Base-by-base conservation (phyloP, 2,329 filamentous ascomycete genomes). In the Colletotrichum zoysiae region DNA sequence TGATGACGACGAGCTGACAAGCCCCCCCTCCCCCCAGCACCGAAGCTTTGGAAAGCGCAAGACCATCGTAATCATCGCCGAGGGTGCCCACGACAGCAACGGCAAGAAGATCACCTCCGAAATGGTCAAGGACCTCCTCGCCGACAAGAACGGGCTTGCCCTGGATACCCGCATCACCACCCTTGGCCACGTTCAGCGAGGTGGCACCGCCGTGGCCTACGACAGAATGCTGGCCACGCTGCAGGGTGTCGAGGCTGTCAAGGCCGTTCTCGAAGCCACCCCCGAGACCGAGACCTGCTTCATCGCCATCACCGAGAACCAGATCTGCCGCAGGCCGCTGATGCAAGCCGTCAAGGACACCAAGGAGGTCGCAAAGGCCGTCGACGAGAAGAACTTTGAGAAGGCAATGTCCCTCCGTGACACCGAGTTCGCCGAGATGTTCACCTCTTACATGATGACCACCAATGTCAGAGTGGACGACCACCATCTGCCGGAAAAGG, bases 281-380 rank as follows among this genome's bases (percentile, higher is more conserved):
- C 95, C 96, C 12, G 92, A 96, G 55, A 95, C 93, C 0, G 93
- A 94, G 67, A 97, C 95, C 60, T 95, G 95, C 70, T 95, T 99
- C 79, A 98, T 99, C 79, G 95, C 95, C 76, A 95, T 99, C 76
- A 95, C 92, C 74, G 96, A 99, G 86, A 98, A 98, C 88, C 97
- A 99, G 85, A 98, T 99, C 79, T 91, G 95, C 75, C 90, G 95
- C 67, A 95, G 95, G 77, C 92, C 95, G 26, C 86, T 99, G 35
- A 93, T 98, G 85, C 89, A 97, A 79, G 95, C 96, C 1, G 96
- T 99, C 14, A 85, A 89, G 58, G 89, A 95, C 78, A 99, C 96
- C 38, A 92, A 98, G 81, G 88, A 93, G 67, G 94, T 98, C 0
- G 90, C 94, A 18, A 88, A 89, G 75, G 93, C 93, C 42, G 97